These are phyloP conservation scores for Penicillium sp. DNA, from an alignment of 2,329 filamentous ascomycete species.

Conservation along the genomic window DNA sequence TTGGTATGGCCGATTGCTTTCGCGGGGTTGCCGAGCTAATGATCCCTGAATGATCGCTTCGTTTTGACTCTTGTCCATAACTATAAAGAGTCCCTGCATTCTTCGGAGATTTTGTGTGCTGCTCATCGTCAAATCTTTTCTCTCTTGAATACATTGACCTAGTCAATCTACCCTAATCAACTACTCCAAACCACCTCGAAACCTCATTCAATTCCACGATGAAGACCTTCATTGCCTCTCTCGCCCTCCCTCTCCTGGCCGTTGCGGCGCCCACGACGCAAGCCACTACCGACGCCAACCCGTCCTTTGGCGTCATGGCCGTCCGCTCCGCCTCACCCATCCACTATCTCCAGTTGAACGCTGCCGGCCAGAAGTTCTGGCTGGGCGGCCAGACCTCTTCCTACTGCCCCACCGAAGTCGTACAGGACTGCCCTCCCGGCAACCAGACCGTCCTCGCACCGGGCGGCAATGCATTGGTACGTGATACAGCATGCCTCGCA, in stretches of 20 bases:
- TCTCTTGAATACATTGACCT: background rate
- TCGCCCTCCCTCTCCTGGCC: conserved; percentile 32
- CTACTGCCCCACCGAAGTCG: conserved; percentile 51
- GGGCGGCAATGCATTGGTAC: conserved; percentile 41
- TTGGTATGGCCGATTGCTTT: background rate
- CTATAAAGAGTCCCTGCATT: conserved; percentile 4
- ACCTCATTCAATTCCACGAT: conserved; percentile 20
- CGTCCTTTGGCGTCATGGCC: conserved; percentile 48
- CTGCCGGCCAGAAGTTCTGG: conserved; percentile 53
- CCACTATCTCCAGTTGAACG: conserved; percentile 51
- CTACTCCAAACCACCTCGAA: background rate
- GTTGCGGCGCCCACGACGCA: conserved; percentile 26
- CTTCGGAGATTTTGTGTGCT: background rate
- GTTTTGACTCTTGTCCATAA: background rate
- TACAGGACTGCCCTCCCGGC: conserved; percentile 48
- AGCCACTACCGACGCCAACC: conserved; percentile 14
- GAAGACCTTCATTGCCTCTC: conserved; percentile 28
- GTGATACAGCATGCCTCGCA: conserved; percentile 16
- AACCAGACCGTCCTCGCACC: conserved; percentile 51
- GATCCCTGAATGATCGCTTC: conserved; percentile 1
- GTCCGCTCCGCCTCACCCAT: conserved; percentile 52
- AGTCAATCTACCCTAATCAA: background rate
- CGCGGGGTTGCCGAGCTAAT: background rate
- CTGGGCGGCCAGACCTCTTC: conserved; percentile 50
- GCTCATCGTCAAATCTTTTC: background rate